Evolutionary conservation across 2,329 filamentous ascomycete genomes (phyloP), one percentile per base, ranked within the genome.

Genomic region (Madurella mycetomatis): DNA sequence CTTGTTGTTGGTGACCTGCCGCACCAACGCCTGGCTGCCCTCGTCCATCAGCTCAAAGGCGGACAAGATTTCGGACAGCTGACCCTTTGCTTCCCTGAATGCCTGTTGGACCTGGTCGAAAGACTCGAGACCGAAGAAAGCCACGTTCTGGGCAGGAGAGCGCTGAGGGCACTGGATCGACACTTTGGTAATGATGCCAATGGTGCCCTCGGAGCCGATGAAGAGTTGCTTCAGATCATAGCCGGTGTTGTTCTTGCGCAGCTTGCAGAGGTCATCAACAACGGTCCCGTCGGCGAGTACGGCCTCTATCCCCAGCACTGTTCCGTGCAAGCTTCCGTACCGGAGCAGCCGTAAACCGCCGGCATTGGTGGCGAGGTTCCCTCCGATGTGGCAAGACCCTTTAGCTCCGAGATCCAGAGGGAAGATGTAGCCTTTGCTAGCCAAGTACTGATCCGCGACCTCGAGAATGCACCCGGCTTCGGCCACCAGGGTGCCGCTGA

Each of bases 241-340:
- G 30, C 94, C 94, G 1, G 94, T 99, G 76, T 99, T 99, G 79
- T 99, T 97, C 79, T 99, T 99, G 62, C 94, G 85, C 54, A 99
- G 78, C 56, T 83, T 92, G 63, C 84, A 87, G 32, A 99, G 83
- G 64, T 96, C 91, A 64, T 97, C 85, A 44, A 99, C 80, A 62
- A 99, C 82, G 7, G 91, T 96, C 51, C 94, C 94, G 67, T 99
- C 90, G 1, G 94, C 90, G 41, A 99, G 78, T 9, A 99, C 95
- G 17, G 88, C 94, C 75, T 99, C 92, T 49, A 99, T 79, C 25
- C 94, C 94, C 15, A 99, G 79, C 1, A 97, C 90, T 53, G 81
- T 96, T 18, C 94, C 94, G 72, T 99, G 94, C 60, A 99, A 77
- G 70, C 90, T 96, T 49, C 94, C 94, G 70, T 99, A 99, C 42